phyloP scores from a whole-genome alignment of 192 early-diverging fungal genomes.

The Dimargaris xerosporica region DNA sequence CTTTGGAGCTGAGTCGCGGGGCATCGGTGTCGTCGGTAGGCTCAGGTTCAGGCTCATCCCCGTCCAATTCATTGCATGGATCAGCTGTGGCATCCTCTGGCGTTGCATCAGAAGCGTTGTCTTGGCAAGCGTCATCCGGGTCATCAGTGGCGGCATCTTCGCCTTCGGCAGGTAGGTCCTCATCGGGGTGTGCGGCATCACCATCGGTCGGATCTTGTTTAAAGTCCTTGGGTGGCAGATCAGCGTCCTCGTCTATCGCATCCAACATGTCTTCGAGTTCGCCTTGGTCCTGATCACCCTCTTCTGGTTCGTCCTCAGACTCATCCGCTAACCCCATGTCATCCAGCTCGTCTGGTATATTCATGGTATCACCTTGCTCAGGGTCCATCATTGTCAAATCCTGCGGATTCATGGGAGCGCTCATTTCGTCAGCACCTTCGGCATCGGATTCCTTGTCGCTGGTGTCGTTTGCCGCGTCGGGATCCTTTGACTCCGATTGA shows the following conservation, averaged over 20 bases:
- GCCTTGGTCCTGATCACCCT: conserved; percentile 36
- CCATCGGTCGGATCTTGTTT: conserved; percentile 26
- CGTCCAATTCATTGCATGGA: not conserved
- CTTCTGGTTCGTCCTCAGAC: conserved; percentile 31
- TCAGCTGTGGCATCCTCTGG: too few species aligned
- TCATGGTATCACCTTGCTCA: conserved; percentile 51
- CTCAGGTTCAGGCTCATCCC: conserved; percentile 15
- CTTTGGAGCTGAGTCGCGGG: conserved; percentile 16
- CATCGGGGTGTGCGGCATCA: conserved; percentile 33
- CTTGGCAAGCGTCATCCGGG: too few species aligned
- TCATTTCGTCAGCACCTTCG: conserved; percentile 28
- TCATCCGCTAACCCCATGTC: conserved; percentile 55
- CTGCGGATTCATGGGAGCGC: conserved; percentile 26
- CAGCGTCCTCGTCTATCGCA: too few species aligned
- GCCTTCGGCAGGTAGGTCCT: conserved; percentile 6
- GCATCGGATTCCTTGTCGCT: conserved; percentile 28
- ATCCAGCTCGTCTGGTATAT: conserved; percentile 69
- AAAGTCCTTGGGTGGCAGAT: conserved; percentile 15
- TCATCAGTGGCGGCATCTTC: not conserved
- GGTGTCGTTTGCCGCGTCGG: conserved; percentile 20
- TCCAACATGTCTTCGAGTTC: conserved; percentile 15
- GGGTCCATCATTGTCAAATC: conserved; percentile 17
- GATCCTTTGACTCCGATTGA: conserved; percentile 10
- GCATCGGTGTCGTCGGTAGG: conserved; percentile 28
- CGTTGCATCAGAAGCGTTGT: too few species aligned